Percentiles rank a stretch among this genome's conserved stretches.
These are phyloP conservation scores for Bassia scoparia DNA, from an alignment of 148 eudicot species.

Conservation along the genomic window DNA sequence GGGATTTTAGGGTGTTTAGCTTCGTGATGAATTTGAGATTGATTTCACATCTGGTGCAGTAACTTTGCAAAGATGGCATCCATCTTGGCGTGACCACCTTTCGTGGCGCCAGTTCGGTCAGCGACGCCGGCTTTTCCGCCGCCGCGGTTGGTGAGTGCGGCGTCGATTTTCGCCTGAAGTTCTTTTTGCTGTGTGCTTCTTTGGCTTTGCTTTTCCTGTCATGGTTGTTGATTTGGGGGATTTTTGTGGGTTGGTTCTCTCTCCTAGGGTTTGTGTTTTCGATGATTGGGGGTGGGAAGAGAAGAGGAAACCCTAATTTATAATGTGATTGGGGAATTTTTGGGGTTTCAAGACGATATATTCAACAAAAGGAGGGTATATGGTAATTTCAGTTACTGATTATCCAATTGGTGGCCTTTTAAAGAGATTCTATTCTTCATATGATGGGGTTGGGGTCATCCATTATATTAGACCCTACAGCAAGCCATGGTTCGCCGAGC, in stretches of 20 bases:
- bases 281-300: background rate
- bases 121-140: conserved; percentile 88
- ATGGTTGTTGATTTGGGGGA: conserved; percentile 25
- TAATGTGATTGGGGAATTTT: background rate
- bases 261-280: conserved; percentile 34
- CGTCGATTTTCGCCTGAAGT: conserved; percentile 72
- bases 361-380: too few species aligned
- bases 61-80: conserved; percentile 85
- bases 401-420: background rate
- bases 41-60: conserved; percentile 85
- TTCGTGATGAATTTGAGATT: conserved; percentile 96
- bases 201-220: conserved; percentile 99
- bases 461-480: too few species aligned
- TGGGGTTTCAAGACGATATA: too few species aligned
- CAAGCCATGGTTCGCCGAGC: too few species aligned
- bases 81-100: conserved; percentile 85
- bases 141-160: conserved; percentile 76
- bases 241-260: conserved; percentile 22
- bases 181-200: conserved; percentile 99
- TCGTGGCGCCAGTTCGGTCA: conserved; percentile 61
- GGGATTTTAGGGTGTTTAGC: conserved; percentile 82
- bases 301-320: conserved; percentile 11
- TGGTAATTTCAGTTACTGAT: too few species aligned
- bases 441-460: too few species aligned
- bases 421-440: too few species aligned